Evolutionary conservation across 1,139 yeast genomes (phyloP).

Genomic region (Suhomyces bokatorum): DNA sequence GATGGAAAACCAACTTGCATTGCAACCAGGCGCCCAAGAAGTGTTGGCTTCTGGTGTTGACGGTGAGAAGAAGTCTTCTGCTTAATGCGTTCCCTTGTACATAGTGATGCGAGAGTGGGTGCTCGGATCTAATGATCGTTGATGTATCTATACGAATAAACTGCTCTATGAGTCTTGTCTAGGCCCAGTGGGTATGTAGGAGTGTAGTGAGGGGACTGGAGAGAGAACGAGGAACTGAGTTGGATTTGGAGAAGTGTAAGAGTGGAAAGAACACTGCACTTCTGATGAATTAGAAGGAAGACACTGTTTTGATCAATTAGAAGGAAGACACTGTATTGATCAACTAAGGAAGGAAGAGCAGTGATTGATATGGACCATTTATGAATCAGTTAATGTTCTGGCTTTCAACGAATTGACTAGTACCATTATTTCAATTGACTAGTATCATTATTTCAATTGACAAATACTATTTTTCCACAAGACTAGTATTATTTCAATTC

Average conservation of each 20-base stretch:
- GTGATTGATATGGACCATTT: background rate
- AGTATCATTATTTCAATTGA: too few relatives aligned
- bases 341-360: background rate
- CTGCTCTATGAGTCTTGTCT: constrained; percentile 3
- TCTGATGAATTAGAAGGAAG: too few relatives aligned
- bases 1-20: constrained; percentile 88
- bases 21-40: constrained; percentile 83
- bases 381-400: background rate
- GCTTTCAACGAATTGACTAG: too few relatives aligned
- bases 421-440: too few relatives aligned
- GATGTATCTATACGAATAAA: constrained; percentile 10
- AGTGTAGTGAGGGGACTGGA: too few relatives aligned
- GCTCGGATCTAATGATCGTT: constrained; percentile 11
- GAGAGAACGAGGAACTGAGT: too few relatives aligned
- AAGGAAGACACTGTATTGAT: background rate
- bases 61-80: constrained; percentile 35
- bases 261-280: background rate
- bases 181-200: background rate
- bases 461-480: too few relatives aligned
- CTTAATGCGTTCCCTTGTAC: constrained; percentile 13
- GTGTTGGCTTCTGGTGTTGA: constrained; percentile 70
- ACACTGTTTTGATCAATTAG: too few relatives aligned
- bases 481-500: too few relatives aligned
- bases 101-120: constrained; percentile 8
- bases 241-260: too few relatives aligned